Evolutionary conservation across 305 asterid genomes (phyloP).

Genomic region (Fraxinus floribunda): DNA sequence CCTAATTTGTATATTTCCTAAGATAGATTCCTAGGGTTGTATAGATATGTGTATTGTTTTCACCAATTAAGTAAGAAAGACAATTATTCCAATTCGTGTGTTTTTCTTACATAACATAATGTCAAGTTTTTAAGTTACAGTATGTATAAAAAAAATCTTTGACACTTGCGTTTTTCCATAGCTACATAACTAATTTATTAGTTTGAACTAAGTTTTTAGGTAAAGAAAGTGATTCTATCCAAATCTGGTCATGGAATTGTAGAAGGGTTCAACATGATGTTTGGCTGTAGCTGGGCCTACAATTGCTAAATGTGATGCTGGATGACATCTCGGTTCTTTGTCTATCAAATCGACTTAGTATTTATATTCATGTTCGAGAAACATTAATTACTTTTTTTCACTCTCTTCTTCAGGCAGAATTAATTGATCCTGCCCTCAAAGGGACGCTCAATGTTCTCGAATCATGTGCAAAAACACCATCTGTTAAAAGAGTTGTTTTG

Average conservation of each 20-base stretch:
- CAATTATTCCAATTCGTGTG: no score
- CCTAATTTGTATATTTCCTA: no score
- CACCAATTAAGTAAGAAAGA: no score
- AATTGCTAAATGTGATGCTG: background rate
- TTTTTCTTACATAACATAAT: background rate
- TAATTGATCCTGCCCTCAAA: conserved; percentile 62
- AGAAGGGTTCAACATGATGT: background rate
- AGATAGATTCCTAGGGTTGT: no score
- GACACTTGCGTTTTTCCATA: background rate
- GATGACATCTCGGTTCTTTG: background rate
- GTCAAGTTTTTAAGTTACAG: background rate
- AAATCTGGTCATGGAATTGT: background rate
- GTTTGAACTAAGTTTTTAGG: background rate
- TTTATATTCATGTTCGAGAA: background rate
- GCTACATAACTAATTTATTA: background rate
- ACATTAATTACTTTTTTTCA: conserved; percentile 1
- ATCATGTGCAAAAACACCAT: conserved; percentile 47
- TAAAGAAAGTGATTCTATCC: background rate
- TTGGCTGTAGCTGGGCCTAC: background rate
- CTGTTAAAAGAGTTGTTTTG: conserved; percentile 26
- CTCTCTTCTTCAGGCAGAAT: conserved; percentile 39
- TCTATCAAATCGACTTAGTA: background rate
- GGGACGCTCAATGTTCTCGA: conserved; percentile 66
- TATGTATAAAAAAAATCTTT: background rate
- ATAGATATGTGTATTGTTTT: no score